Base-by-base conservation (phyloP, 208 protist species). In the Zelonia costaricensis region DNA sequence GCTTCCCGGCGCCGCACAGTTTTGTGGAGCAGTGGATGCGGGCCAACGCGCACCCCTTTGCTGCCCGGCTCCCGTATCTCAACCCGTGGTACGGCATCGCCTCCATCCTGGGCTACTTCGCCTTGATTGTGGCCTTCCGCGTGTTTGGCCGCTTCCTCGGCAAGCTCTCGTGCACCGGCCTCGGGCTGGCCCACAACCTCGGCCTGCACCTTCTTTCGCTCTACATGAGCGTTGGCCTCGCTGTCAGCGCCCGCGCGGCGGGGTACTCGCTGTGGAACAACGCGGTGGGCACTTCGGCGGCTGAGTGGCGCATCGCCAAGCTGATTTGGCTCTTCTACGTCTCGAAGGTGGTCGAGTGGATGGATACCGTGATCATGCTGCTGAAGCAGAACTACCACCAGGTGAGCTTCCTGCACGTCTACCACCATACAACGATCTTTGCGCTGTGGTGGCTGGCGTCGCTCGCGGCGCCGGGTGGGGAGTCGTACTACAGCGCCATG, bases 401-500 rank as follows among this genome's bases (percentile, higher is more conserved):
- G 53, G 79, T 93, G 8, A 80, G 68, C 48, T 91, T 91, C 55
- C 79, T 93, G 10, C 87, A 93, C 66, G 59, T 93, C 10, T 93
- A 91, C 57, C 87, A 91, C 72, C 87, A 93, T 62, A 48, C 74
- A n/a, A 81, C 84, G 10, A 80, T 93, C 45, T 90, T 80, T 60
- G 69, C 76, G 18, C 81, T 93, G 52, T 93, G 84, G 84, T 91
- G 70, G 57, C 31, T 90, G n/a, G 80, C 72, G 28, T 77, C 62
- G 38, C 57, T 55, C 36, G 58, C 47, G 22, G 86, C 75, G 3
- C 80, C 84, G 15, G 78, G 67, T n/a, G 86, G 86, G 13, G 86
- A 93, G 68, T 77, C 78, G 35, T 93, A 91, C 72, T 91, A 84
- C 77, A 85, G 79, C 59, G 81, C 87, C 30, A 85, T 88, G 74